Evolutionary conservation across 2,329 filamentous ascomycete genomes (phyloP), one percentile per base, ranked within the genome.

Genomic region (Sporothrix schenckii): DNA sequence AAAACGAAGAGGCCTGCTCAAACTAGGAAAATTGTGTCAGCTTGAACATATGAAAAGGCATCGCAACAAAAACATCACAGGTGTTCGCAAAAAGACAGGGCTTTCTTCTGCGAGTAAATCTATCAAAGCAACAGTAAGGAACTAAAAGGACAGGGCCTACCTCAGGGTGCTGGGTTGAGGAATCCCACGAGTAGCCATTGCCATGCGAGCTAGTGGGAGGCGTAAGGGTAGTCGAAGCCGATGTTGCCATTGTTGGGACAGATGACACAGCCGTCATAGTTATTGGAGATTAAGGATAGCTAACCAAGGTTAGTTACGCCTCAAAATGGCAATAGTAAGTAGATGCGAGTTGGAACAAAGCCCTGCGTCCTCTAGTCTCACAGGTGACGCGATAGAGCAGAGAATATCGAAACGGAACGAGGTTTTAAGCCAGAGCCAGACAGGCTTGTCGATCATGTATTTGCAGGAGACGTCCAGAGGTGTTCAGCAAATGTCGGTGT

Each of bases 211-310:
- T 85, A 73, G 80, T 81, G 19, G 84, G 81, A 70, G 84, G 82
- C 72, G 82, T 83, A 72, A 87, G 78, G 60, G 83, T 81, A 72
- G 83, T 80, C 67, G 60, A 54, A 49, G 52, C 66, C 27, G 70
- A 27, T 30, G 72, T 71, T 27, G 83, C 80, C 73, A 82, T 82
- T 69, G 71, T 70, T 47, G 83, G 82, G 74, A 80, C 80, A 74
- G 84, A 79, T 74, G 85, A 84, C 78, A 87, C 82, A 76, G 84
- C 81, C 75, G 85, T 82, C 86, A 87, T 87, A 73, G 56, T 71
- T 75, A 67, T 74, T 72, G 73, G 74, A 72, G 58, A 34, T 34
- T 72, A 68, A n/a, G 39, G 34, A 16, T 30, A 19, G n/a, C 19
- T 30, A 39, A 30, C 67, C 66, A 63, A 21, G 50, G 58, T n/a